Base-by-base conservation (phyloP, 345 rosid genomes). In the Eucalyptus curtisii region DNA sequence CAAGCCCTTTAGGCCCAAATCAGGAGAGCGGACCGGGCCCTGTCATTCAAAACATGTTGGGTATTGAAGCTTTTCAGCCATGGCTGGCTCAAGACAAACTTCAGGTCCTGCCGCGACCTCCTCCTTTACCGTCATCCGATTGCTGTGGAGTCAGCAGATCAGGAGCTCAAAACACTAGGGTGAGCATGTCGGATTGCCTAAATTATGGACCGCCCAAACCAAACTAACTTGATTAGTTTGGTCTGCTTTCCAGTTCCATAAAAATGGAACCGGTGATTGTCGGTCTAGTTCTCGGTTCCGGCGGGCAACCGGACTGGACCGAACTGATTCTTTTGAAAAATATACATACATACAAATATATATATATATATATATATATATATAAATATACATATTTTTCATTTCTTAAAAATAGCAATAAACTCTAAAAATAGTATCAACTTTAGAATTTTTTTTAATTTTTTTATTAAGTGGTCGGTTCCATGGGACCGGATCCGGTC, bases 281-380 rank as follows among this genome's bases (percentile, higher is more conserved):
- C 0, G 0, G 1, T 19, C 0, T 17, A 0, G 55, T 52, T 52
- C 55, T 19, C 19, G 4, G 0, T 19, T 19, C 2, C 0, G 0
- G 42, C 42, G 2, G 55, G 10, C 24, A 52, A 52, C 7, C 10
- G 57, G 55, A 19, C 4, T 19, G 2, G 55, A 52, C 0, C 7
- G 1, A 0, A 19, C 57, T 4, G 1, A 6, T 6, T 37, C 40
- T 37, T 37, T 37, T 37, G 4, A 37, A 37, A 40, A 40, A 40
- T 40, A n/a, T n/a, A n/a, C n/a, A n/a, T n/a, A n/a, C n/a, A n/a
- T n/a, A n/a, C n/a, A n/a, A n/a, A n/a, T n/a, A n/a, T n/a, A n/a
- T n/a, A n/a, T n/a, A n/a, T n/a, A n/a, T n/a, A n/a, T n/a, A n/a
- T n/a, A n/a, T n/a, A n/a, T n/a, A n/a, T n/a, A n/a, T n/a, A n/a